Percentiles rank a stretch among this genome's conserved stretches.
phyloP scores from a whole-genome alignment of 768 basidiomycete species.

The Psilocybe cubensis region DNA sequence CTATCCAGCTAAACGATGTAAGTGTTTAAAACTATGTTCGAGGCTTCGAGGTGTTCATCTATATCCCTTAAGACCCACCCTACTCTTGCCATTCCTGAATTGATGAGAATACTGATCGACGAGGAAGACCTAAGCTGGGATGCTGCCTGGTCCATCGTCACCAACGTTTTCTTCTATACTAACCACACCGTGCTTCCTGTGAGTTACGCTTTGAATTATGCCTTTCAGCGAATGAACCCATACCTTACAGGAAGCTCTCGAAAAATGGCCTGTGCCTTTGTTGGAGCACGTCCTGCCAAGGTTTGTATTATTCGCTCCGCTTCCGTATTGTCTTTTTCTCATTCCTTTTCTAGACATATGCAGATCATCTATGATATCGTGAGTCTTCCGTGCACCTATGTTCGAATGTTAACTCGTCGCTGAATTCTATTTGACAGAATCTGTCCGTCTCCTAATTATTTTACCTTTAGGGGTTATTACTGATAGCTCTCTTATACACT shows the following conservation, averaged over 20 bases:
- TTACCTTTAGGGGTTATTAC: not conserved
- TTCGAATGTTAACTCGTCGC: not conserved
- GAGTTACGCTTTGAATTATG: conserved; percentile 20
- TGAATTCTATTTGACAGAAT: conserved; percentile 40
- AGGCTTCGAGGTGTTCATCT: not conserved
- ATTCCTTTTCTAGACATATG: conserved; percentile 61
- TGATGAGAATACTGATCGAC: conserved; percentile 91
- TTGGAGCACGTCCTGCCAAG: conserved; percentile 85
- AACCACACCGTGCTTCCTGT: conserved; percentile 94
- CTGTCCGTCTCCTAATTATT: conserved; percentile 39
- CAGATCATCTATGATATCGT: conserved; percentile 93
- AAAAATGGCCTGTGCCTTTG: conserved; percentile 93
- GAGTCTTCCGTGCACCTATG: conserved; percentile 15
- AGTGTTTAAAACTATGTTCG: conserved; percentile 19
- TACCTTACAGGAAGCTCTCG: conserved; percentile 66
- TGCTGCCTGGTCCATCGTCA: conserved; percentile 86
- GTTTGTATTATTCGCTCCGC: conserved; percentile 31
- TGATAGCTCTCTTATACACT: not conserved
- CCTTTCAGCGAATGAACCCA: too few species aligned
- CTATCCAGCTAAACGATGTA: conserved; percentile 95
- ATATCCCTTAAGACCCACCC: conserved; percentile 98
- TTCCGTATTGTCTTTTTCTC: not conserved
- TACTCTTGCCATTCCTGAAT: conserved; percentile 91
- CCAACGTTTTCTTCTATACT: conserved; percentile 93
- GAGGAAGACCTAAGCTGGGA: conserved; percentile 90